These are phyloP conservation scores for Dothiorella sarmentorum DNA, from an alignment of 2,329 filamentous ascomycete genomes.

Conservation along the genomic window DNA sequence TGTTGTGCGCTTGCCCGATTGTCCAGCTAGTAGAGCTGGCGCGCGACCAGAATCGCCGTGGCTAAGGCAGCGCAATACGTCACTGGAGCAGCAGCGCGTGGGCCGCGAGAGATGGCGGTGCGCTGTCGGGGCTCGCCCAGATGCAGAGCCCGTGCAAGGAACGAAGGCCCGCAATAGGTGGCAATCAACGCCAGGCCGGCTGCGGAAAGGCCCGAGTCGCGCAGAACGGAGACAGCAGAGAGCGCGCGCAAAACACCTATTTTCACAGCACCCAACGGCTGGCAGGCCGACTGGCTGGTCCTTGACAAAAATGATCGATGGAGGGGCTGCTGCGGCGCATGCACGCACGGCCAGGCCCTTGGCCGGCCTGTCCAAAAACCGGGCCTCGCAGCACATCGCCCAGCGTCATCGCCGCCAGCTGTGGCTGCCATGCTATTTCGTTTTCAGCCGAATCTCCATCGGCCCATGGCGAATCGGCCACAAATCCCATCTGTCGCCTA, in stretches of 20 bases:
- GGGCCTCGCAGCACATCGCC: neutral
- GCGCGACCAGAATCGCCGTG: slow-evolving; percentile 4
- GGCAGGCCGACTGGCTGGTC: neutral
- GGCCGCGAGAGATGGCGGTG: slow-evolving; percentile 8
- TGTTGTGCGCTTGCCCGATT: slow-evolving; percentile 8
- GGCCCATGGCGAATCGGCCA: slow-evolving; percentile 1
- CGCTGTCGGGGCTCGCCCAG: slow-evolving; percentile 1
- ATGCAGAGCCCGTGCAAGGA: slow-evolving; percentile 8
- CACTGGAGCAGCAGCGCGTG: slow-evolving; percentile 9
- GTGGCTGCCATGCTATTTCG: slow-evolving; percentile 17
- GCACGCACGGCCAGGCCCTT: neutral
- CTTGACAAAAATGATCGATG: slow-evolving; percentile 6
- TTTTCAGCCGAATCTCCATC: slow-evolving; percentile 13
- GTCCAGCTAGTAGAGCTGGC: slow-evolving; percentile 11
- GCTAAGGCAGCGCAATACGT: slow-evolving; percentile 15
- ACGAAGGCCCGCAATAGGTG: slow-evolving; percentile 8
- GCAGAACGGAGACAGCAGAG: neutral
- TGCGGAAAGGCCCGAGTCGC: slow-evolving; percentile 16
- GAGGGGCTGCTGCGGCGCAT: slow-evolving; percentile 7
- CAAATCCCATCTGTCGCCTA: slow-evolving; percentile 9
- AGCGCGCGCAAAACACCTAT: neutral
- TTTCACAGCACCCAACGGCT: neutral
- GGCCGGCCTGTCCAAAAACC: slow-evolving; percentile 4
- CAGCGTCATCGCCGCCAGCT: slow-evolving; percentile 6
- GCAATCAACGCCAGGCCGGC: slow-evolving; percentile 13